Percentiles rank a stretch among this genome's conserved stretches.
Conservation (phyloP, 2,329 filamentous ascomycete genomes). For the Ophiostoma perfectum region DNA sequence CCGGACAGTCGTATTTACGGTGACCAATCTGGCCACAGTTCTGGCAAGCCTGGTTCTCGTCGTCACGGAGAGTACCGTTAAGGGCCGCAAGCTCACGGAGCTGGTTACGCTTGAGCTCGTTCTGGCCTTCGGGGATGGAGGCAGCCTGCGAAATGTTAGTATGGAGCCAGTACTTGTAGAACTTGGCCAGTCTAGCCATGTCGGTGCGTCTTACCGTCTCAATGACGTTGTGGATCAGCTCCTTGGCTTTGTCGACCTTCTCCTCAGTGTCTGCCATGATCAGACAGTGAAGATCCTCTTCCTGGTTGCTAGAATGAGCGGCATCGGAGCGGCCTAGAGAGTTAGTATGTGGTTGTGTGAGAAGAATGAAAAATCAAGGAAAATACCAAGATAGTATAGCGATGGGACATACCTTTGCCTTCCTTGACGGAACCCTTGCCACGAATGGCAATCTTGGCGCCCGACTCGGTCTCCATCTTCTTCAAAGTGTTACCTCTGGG, state of each 20-base stretch:
- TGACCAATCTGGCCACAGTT: slow-evolving; percentile 99
- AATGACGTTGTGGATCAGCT: slow-evolving; percentile 96
- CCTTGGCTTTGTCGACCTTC: slow-evolving; percentile 98
- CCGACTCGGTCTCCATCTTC: slow-evolving; percentile 98
- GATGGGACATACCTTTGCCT: slow-evolving; percentile 61
- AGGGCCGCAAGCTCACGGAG: slow-evolving; percentile 94
- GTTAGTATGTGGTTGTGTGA: not conserved
- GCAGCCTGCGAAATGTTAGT: slow-evolving; percentile 51
- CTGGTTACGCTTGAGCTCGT: slow-evolving; percentile 98
- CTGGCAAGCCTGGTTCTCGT: slow-evolving; percentile 98
- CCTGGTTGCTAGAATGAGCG: slow-evolving; percentile 98
- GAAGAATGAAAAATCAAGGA: not conserved
- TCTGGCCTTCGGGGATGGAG: slow-evolving; percentile 96
- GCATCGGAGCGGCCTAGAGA: slow-evolving; percentile 75
- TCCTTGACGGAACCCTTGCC: slow-evolving; percentile 99
- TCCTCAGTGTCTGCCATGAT: slow-evolving; percentile 99
- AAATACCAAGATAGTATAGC: not conserved
- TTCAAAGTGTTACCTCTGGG: slow-evolving; percentile 99
- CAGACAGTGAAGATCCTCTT: slow-evolving; percentile 96
- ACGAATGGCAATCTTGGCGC: slow-evolving; percentile 97
- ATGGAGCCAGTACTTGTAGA: no score
- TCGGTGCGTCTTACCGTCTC: slow-evolving; percentile 69
- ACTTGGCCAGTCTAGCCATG: slow-evolving; percentile 35
- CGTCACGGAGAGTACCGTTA: slow-evolving; percentile 97
- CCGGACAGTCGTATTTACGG: slow-evolving; percentile 96